phyloP scores from a whole-genome alignment of 2,329 filamentous ascomycete species.

The Diaporthe humulicola region DNA sequence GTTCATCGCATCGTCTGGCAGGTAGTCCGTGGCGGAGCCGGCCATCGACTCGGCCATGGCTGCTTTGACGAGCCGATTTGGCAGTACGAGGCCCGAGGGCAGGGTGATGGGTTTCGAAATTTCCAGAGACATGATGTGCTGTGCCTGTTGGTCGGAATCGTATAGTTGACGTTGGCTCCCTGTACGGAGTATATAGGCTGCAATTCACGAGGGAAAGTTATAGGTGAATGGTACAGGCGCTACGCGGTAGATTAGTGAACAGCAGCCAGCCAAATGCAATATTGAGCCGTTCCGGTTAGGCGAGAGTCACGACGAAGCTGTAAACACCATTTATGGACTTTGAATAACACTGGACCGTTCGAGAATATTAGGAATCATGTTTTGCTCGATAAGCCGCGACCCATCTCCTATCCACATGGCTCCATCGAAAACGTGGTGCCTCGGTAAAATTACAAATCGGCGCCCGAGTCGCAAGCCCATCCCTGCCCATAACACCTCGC shows the following conservation, averaged over 20 bases:
- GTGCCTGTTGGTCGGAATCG: background rate
- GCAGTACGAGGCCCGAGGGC: slow-evolving; percentile 67
- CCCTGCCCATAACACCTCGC: slow-evolving; percentile 9
- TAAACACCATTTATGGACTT: background rate
- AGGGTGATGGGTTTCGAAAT: slow-evolving; percentile 61
- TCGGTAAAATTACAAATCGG: slow-evolving; percentile 9
- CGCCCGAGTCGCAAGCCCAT: background rate
- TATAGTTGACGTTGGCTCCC: background rate
- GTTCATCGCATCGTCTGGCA: slow-evolving; percentile 56
- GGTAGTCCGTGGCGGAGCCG: slow-evolving; percentile 51
- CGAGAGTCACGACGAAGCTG: background rate
- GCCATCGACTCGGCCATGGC: slow-evolving; percentile 63
- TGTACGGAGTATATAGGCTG: background rate
- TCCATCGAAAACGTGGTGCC: background rate
- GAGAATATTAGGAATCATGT: background rate
- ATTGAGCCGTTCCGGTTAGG: background rate
- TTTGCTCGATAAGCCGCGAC: background rate
- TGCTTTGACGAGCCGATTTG: slow-evolving; percentile 67
- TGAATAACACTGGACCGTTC: background rate
- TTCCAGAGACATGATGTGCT: slow-evolving; percentile 38
- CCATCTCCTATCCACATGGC: background rate
- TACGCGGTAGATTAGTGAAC: background rate
- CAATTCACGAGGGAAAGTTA: background rate
- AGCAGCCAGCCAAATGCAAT: background rate
- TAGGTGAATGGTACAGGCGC: background rate